phyloP scores from a whole-genome alignment of 495 filamentous ascomycete genomes.

The Xylaria scruposa region DNA sequence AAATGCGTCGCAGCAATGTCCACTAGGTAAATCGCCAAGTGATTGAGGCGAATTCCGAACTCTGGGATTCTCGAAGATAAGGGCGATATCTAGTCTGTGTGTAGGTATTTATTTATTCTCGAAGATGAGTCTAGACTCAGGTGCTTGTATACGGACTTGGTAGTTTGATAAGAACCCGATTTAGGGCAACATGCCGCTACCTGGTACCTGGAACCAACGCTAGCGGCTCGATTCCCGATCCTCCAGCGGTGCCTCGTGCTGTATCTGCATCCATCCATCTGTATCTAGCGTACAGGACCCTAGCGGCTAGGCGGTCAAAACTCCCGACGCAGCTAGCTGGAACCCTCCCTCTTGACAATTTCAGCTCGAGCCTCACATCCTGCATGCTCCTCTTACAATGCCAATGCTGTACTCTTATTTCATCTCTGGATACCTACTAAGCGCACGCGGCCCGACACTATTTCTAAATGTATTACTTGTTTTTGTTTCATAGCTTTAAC shows the following conservation, averaged over 20 bases:
- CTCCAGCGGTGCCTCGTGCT: conserved; percentile 6
- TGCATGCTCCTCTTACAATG: background rate
- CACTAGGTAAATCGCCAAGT: background rate
- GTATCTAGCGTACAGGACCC: background rate
- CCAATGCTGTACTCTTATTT: too few relatives aligned
- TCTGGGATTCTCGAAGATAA: background rate
- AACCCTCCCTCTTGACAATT: background rate
- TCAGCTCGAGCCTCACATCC: conserved; percentile 21
- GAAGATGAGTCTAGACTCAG: too few relatives aligned
- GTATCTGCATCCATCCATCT: too few relatives aligned
- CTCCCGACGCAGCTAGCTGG: conserved; percentile 13
- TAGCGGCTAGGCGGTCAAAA: conserved; percentile 21
- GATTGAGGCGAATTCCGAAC: background rate
- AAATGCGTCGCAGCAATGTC: background rate
- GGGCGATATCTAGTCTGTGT: too few relatives aligned
- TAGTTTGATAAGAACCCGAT: background rate
- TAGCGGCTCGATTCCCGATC: conserved; percentile 25
- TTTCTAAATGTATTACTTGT: too few relatives aligned
- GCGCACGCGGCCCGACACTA: too few relatives aligned
- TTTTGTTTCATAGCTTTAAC: too few relatives aligned
- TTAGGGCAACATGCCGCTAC: background rate
- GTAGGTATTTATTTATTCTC: too few relatives aligned
- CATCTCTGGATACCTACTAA: too few relatives aligned
- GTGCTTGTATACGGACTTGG: too few relatives aligned
- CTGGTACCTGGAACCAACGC: conserved; percentile 10